phyloP scores from a whole-genome alignment of 176 grass and related monocot species.

The Pontederia paniculata region DNA sequence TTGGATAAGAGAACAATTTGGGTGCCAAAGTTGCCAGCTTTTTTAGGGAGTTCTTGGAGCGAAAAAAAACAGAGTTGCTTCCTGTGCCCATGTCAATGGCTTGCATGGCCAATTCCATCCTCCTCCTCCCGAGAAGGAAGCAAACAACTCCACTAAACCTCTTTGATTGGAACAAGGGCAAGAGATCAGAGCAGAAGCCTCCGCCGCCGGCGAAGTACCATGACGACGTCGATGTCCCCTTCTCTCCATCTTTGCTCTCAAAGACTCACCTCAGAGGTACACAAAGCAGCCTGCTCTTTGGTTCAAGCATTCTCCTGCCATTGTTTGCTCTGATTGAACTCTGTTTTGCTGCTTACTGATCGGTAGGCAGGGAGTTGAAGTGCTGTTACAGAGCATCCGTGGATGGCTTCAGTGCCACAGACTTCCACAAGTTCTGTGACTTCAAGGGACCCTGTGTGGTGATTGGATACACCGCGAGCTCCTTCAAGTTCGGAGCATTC shows the following conservation, averaged over 20 bases:
- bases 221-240: constrained; percentile 44
- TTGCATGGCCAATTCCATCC: constrained; percentile 10
- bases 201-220: constrained; percentile 37
- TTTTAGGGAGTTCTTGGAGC: too few species aligned
- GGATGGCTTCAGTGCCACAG: constrained; percentile 59
- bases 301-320: not conserved
- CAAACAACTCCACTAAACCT: constrained; percentile 38
- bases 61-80: too few species aligned
- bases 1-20: too few species aligned
- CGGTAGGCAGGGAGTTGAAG: constrained; percentile 47
- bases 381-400: constrained; percentile 75
- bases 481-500: constrained; percentile 64
- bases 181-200: constrained; percentile 22
- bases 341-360: not conserved
- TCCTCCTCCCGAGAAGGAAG: constrained; percentile 23
- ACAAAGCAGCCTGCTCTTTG: not conserved
- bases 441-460: constrained; percentile 92
- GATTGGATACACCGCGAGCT: constrained; percentile 31
- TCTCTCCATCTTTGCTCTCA: constrained; percentile 49
- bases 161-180: constrained; percentile 51
- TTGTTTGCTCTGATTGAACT: not conserved
- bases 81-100: constrained; percentile 10
- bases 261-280: constrained; percentile 61
- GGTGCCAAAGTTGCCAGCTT: too few species aligned
- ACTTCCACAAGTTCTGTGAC: constrained; percentile 67